These are phyloP conservation scores for Dryas alaskensis DNA, from an alignment of 306 rosid species.

Conservation along the genomic window DNA sequence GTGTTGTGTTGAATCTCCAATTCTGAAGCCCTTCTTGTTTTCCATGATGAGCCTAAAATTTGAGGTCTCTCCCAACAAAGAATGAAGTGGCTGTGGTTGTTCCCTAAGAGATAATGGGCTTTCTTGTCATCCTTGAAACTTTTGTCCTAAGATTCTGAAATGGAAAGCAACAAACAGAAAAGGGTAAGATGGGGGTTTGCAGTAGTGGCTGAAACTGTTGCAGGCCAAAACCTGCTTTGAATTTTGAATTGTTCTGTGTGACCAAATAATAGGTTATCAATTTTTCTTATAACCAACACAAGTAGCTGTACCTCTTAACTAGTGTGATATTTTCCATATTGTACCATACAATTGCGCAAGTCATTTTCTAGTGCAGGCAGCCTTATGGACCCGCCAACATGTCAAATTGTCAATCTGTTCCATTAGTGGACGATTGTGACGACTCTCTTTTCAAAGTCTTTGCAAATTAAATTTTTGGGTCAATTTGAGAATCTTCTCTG, in stretches of 20 bases:
- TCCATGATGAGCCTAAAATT: neutral
- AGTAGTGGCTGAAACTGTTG: constrained; percentile 25
- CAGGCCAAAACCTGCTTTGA: constrained; percentile 10
- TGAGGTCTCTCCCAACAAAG: neutral
- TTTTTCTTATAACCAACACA: neutral
- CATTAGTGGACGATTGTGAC: neutral
- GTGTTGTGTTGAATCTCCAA: too few species aligned
- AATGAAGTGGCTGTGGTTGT: constrained; percentile 36
- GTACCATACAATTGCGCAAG: constrained; percentile 1
- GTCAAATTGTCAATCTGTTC: neutral
- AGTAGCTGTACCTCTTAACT: neutral
- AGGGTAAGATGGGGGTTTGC: constrained; percentile 9
- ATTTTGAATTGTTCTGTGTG: constrained; percentile 8
- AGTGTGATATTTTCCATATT: neutral
- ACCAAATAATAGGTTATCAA: neutral
- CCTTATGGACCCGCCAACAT: neutral
- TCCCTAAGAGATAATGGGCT: constrained; percentile 13
- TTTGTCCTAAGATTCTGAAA: constrained; percentile 11
- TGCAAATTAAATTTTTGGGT: neutral
- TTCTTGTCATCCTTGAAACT: neutral
- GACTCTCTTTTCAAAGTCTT: neutral
- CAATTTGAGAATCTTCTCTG: neutral
- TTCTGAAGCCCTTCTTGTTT: neutral
- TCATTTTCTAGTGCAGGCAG: neutral
- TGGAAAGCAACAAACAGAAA: constrained; percentile 29